Conservation (phyloP, 495 filamentous ascomycete species). For the Aspergillus asperescens region DNA sequence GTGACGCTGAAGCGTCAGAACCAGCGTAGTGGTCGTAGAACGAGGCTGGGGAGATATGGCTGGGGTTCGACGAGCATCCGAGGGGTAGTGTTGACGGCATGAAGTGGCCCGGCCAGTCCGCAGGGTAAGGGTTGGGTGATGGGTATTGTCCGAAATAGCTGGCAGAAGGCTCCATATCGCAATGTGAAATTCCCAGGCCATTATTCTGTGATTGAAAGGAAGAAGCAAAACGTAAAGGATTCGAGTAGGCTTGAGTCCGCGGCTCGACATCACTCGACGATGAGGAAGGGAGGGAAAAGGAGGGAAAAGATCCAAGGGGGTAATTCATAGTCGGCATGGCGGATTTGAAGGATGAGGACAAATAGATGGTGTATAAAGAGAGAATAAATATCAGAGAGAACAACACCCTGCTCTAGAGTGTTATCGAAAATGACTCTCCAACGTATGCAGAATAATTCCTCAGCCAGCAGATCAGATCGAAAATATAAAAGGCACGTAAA, state of each 20-base stretch:
- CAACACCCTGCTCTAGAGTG: neutral
- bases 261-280: slow-evolving; percentile 10
- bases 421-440: neutral
- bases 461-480: neutral
- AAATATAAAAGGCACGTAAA: slow-evolving; percentile 13
- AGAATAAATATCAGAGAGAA: neutral
- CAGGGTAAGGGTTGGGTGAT: slow-evolving; percentile 11
- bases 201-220: slow-evolving; percentile 10
- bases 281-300: slow-evolving; percentile 3
- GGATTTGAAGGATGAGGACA: neutral
- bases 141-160: slow-evolving; percentile 15
- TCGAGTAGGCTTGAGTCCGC: slow-evolving; percentile 20
- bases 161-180: slow-evolving; percentile 19
- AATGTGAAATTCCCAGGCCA: slow-evolving; percentile 34
- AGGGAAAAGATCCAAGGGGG: slow-evolving; percentile 12
- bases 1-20: slow-evolving; percentile 19
- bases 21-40: slow-evolving; percentile 21
- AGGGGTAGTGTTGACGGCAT: slow-evolving; percentile 16
- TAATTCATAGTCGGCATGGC: slow-evolving; percentile 13
- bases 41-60: slow-evolving; percentile 15
- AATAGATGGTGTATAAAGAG: neutral
- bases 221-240: slow-evolving; percentile 19
- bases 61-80: slow-evolving; percentile 17
- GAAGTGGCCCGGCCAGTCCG: slow-evolving; percentile 20
- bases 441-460: neutral